Conservation (phyloP, 148 eudicot species). For the Nyssa sinensis region DNA sequence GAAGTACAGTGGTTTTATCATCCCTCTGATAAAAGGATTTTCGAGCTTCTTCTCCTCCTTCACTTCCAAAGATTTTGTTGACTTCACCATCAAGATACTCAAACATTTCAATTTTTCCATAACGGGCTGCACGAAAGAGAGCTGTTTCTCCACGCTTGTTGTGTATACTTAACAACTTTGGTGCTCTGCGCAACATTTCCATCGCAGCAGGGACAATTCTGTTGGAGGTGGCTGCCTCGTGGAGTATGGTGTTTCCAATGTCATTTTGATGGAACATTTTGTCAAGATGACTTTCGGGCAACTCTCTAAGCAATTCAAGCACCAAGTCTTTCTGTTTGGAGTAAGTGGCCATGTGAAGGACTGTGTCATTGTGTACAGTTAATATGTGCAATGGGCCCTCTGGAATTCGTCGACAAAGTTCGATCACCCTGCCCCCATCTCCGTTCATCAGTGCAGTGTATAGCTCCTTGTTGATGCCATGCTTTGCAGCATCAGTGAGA, state of each 20-base stretch:
- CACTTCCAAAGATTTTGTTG: neutral
- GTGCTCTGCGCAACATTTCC: neutral
- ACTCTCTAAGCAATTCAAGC: neutral
- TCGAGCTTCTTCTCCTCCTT: neutral
- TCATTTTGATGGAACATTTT: neutral
- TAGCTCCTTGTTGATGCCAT: neutral
- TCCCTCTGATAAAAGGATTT: neutral
- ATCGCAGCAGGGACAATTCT: neutral
- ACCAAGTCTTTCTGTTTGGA: neutral
- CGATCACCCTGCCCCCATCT: neutral
- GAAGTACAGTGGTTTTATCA: constrained; percentile 6
- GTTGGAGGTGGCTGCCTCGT: constrained; percentile 5
- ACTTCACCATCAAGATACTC: constrained; percentile 7
- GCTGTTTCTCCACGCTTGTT: constrained; percentile 13
- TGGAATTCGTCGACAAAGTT: neutral
- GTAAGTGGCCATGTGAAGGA: constrained; percentile 13
- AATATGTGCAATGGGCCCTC: constrained; percentile 8
- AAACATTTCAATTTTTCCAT: neutral
- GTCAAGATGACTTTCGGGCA: neutral
- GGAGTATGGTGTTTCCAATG: constrained; percentile 10
- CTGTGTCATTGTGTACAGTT: constrained; percentile 7
- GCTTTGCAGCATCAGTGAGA: neutral
- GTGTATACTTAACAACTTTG: neutral
- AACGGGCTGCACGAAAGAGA: constrained; percentile 6
- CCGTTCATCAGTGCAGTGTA: neutral